Evolutionary conservation across 768 basidiomycete genomes (phyloP).

Genomic region (Podaxis pistillaris): DNA sequence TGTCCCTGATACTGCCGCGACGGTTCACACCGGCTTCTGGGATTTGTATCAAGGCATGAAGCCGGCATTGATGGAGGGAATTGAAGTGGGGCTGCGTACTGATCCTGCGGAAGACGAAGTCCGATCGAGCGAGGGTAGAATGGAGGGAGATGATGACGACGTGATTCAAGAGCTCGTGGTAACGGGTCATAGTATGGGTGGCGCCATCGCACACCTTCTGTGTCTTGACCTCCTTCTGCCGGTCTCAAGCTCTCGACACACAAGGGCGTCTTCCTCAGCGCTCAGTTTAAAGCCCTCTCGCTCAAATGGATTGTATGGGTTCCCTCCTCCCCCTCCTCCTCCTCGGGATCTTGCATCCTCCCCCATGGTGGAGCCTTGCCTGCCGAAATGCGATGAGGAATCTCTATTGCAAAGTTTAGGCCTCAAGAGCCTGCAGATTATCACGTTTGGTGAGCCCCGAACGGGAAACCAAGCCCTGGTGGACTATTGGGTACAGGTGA

Average conservation of each 20-base stretch:
- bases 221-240: conserved; percentile 42
- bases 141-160: background rate
- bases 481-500: conserved; percentile 37
- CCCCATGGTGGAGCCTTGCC: background rate
- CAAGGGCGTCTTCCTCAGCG: background rate
- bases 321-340: background rate
- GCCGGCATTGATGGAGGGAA: conserved; percentile 28
- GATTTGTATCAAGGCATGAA: conserved; percentile 45
- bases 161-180: conserved; percentile 42
- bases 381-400: background rate
- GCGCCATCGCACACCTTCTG: conserved; percentile 48
- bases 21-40: conserved; percentile 58
- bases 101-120: conserved; percentile 2
- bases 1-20: conserved; percentile 23
- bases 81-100: conserved; percentile 34
- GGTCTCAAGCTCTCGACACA: background rate
- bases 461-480: conserved; percentile 44
- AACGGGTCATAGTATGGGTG: conserved; percentile 61
- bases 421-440: conserved; percentile 35
- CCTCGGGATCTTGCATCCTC: background rate
- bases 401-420: conserved; percentile 25
- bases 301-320: background rate
- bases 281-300: background rate
- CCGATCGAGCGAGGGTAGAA: background rate
- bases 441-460: conserved; percentile 51